A percentile compares a stretch with the other conserved stretches of the same genome.
These are phyloP conservation scores for Colletotrichum sp. DNA, from an alignment of 2,329 filamentous ascomycete genomes.

Conservation along the genomic window DNA sequence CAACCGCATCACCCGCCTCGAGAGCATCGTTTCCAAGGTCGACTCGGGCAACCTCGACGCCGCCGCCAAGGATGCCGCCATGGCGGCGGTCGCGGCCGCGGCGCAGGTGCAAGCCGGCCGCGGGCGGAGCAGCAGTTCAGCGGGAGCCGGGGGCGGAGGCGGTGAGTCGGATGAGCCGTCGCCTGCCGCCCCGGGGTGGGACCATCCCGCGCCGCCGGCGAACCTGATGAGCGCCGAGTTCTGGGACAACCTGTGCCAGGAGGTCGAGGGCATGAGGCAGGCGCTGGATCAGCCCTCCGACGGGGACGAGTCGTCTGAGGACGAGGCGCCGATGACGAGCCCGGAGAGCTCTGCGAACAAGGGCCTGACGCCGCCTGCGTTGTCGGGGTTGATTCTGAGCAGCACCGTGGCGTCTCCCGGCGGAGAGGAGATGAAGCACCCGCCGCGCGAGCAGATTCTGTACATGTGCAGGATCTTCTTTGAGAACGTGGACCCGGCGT, in stretches of 20 bases:
- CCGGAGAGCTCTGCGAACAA: conserved; percentile 29
- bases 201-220: conserved; percentile 27
- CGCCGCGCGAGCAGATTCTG: conserved; percentile 40
- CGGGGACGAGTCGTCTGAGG: conserved; percentile 37
- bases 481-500: conserved; percentile 45
- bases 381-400: conserved; percentile 29
- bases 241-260: conserved; percentile 46
- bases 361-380: conserved; percentile 24
- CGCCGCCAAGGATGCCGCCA: not conserved
- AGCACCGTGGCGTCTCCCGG: conserved; percentile 1
- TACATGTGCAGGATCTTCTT: conserved; percentile 41
- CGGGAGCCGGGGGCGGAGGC: not conserved
- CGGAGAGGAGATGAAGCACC: conserved; percentile 30
- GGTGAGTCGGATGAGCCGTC: not conserved
- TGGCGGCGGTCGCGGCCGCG: not conserved
- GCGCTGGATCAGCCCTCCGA: conserved; percentile 48
- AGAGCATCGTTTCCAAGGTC: conserved; percentile 50
- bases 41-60: conserved; percentile 30
- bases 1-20: conserved; percentile 47
- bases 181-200: conserved; percentile 10
- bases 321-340: conserved; percentile 31
- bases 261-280: conserved; percentile 50
- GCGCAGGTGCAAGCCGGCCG: not conserved
- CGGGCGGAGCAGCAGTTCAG: conserved; percentile 25
- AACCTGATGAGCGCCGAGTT: conserved; percentile 48